Conservation (phyloP, 1,284 basidiomycete species). For the Athelia sp. region DNA sequence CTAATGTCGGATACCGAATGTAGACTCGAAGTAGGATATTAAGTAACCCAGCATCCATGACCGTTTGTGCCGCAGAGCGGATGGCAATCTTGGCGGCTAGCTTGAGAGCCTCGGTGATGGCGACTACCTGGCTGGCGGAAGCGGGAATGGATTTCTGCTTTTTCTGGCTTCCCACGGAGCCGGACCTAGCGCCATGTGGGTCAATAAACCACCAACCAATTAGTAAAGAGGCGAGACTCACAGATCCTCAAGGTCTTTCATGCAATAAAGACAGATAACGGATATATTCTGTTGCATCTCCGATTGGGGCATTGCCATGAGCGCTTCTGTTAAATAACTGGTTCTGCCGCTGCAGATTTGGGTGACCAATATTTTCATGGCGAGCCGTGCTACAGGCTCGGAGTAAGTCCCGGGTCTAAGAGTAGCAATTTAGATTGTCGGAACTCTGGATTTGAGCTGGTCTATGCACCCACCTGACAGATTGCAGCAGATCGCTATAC, state of each 20-base stretch:
- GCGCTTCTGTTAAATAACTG: not conserved
- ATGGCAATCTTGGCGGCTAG: not conserved
- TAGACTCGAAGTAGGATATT: not conserved
- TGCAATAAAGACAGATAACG: too few species aligned
- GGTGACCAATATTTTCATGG: not conserved
- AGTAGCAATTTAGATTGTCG: not conserved
- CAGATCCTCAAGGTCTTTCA: too few species aligned
- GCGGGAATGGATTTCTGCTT: not conserved
- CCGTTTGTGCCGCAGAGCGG: not conserved
- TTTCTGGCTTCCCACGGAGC: not conserved
- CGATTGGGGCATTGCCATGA: not conserved
- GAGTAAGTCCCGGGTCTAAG: not conserved
- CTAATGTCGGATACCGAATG: not conserved
- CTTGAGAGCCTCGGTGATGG: not conserved
- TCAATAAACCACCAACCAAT: too few species aligned
- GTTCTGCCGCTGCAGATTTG: not conserved
- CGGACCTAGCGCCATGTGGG: not conserved
- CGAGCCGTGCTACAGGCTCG: not conserved
- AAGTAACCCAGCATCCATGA: not conserved
- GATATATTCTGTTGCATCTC: too few species aligned
- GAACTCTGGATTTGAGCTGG: not conserved
- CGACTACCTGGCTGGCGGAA: not conserved
- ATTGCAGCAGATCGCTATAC: not conserved
- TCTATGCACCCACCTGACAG: not conserved
- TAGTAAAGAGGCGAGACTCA: too few species aligned